These are phyloP conservation scores for Blastobotrys attinorum DNA, from an alignment of 805 yeast genomes.

Conservation along the genomic window DNA sequence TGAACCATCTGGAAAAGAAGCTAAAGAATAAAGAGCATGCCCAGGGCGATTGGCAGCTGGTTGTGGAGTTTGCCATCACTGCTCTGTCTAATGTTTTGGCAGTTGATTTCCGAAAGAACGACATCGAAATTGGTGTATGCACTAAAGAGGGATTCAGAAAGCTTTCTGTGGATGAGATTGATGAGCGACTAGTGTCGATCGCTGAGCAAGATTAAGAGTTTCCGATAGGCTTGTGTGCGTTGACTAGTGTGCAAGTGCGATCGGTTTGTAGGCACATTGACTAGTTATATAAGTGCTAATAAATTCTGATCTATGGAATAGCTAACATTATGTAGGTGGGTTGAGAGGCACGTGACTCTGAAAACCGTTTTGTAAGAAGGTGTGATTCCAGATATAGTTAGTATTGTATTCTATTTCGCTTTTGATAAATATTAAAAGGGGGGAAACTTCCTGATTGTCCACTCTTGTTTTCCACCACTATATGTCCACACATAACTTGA, in stretches of 20 bases:
- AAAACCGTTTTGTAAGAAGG: too few species aligned
- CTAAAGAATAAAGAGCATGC: slow-evolving; percentile 65
- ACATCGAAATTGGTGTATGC: slow-evolving; percentile 89
- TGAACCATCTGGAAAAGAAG: slow-evolving; percentile 81
- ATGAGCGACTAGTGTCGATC: slow-evolving; percentile 85
- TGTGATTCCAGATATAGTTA: too few species aligned
- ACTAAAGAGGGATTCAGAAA: slow-evolving; percentile 49
- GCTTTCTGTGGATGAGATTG: slow-evolving; percentile 80
- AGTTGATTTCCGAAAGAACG: slow-evolving; percentile 89
- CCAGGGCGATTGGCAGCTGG: slow-evolving; percentile 78
- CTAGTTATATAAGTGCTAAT: not conserved
- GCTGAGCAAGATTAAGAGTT: slow-evolving; percentile 83
- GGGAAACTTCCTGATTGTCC: too few species aligned
- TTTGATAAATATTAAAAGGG: not conserved
- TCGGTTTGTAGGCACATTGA: not conserved
- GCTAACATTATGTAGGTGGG: not conserved
- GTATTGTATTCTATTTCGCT: not conserved
- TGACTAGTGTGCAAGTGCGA: not conserved
- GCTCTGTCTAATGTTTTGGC: slow-evolving; percentile 81
- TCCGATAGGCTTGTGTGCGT: not conserved
- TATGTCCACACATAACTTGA: too few species aligned
- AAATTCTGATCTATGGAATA: not conserved
- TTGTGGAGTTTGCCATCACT: slow-evolving; percentile 83
- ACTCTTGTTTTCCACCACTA: too few species aligned
- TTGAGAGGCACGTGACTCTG: not conserved